A percentile compares a stretch with the other conserved stretches of the same genome.
phyloP scores from a whole-genome alignment of 148 eudicot species.

The Spergularia marina region DNA sequence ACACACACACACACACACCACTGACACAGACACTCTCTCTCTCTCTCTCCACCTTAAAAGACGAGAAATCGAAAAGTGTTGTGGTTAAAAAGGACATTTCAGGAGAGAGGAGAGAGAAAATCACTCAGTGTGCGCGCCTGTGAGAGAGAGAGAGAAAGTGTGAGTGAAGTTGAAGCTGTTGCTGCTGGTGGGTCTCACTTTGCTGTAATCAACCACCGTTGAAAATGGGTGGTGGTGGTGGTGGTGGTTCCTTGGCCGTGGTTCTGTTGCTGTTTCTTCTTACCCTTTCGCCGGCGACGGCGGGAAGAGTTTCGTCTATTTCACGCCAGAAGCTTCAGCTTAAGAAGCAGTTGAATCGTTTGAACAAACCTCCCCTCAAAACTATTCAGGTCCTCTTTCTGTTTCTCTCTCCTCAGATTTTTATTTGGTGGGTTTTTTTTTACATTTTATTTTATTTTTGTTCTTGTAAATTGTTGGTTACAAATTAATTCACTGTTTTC shows the following conservation, averaged over 20 bases:
- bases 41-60: constrained; percentile 8
- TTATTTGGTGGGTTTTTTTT: neutral
- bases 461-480: no score
- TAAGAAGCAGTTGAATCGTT: constrained; percentile 69
- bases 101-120: neutral
- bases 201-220: neutral
- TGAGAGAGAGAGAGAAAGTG: no score
- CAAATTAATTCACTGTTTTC: no score
- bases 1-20: no score
- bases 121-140: no score
- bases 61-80: neutral
- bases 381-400: constrained; percentile 51
- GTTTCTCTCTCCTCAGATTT: neutral
- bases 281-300: constrained; percentile 7
- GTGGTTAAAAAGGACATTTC: neutral
- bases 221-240: constrained; percentile 2
- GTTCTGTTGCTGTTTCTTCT: constrained; percentile 29
- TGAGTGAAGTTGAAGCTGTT: no score
- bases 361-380: constrained; percentile 70
- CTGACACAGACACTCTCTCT: neutral
- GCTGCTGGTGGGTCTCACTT: no score
- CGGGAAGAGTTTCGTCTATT: constrained; percentile 38
- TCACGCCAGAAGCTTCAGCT: constrained; percentile 71
- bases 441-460: no score
- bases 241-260: constrained; percentile 20